These are phyloP conservation scores for Ophiostoma sp. DNA, from an alignment of 2,329 filamentous ascomycete species.

Conservation along the genomic window DNA sequence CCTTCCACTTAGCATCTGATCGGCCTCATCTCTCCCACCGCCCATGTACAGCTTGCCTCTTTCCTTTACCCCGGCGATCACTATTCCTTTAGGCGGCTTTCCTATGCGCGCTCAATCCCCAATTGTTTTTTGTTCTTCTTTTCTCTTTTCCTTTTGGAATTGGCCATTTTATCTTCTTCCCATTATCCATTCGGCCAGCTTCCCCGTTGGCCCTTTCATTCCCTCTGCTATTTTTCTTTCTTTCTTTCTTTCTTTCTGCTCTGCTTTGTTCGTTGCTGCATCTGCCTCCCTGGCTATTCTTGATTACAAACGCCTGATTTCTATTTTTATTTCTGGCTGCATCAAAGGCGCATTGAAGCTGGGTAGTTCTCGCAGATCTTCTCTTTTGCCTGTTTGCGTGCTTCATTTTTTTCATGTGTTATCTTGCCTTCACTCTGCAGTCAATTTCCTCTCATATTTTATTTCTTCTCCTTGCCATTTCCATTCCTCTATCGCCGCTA, in stretches of 20 bases:
- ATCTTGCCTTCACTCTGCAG: background rate
- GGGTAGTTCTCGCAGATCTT: background rate
- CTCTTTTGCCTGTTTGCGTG: slow-evolving; percentile 1
- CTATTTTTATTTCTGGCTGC: background rate
- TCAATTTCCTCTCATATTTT: background rate
- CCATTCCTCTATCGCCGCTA: background rate
- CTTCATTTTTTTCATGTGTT: background rate
- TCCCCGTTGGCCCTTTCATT: background rate
- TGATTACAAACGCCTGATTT: too few relatives aligned
- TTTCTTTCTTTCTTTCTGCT: background rate
- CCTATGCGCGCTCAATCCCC: slow-evolving; percentile 2
- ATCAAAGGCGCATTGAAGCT: background rate
- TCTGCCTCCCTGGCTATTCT: background rate
- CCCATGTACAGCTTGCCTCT: slow-evolving; percentile 11
- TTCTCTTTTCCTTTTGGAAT: background rate
- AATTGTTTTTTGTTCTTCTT: background rate
- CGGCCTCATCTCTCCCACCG: slow-evolving; percentile 16
- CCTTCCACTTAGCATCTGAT: slow-evolving; percentile 18
- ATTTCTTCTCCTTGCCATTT: background rate
- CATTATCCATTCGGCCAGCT: background rate
- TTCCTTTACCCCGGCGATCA: slow-evolving; percentile 21
- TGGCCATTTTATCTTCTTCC: background rate
- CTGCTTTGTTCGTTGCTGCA: background rate
- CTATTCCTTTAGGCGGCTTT: background rate
- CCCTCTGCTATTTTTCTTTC: background rate